Evolutionary conservation across 2,329 filamentous ascomycete genomes (phyloP).

Genomic region (Fusarium sp.): DNA sequence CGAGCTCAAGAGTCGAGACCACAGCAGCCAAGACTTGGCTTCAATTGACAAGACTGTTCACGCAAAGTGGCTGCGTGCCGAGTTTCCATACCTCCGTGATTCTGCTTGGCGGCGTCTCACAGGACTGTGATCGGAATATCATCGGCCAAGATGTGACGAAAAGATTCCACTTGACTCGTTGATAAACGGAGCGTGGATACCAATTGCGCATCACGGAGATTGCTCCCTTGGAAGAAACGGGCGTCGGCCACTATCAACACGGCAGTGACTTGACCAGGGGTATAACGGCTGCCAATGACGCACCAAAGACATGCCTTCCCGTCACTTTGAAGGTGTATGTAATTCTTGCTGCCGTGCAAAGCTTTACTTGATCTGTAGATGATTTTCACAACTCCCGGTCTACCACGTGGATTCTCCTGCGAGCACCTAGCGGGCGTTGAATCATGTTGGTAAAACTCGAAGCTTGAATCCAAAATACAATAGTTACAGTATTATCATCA

Average conservation of each 20-base stretch:
- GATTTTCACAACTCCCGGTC: constrained; percentile 26
- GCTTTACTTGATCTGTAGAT: constrained; percentile 16
- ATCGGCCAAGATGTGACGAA: constrained; percentile 21
- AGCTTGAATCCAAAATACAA: not conserved
- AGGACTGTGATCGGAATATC: constrained; percentile 12
- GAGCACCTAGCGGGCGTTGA: no score
- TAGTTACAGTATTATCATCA: not conserved
- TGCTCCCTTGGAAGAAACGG: not conserved
- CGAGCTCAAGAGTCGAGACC: constrained; percentile 42
- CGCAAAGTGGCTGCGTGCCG: constrained; percentile 37
- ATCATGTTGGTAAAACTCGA: no score
- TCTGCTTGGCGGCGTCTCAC: constrained; percentile 39
- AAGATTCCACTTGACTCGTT: constrained; percentile 11
- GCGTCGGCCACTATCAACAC: not conserved
- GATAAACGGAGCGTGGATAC: not conserved
- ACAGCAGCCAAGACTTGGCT: constrained; percentile 46
- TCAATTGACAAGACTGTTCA: constrained; percentile 31
- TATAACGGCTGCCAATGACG: constrained; percentile 9
- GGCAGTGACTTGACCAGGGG: constrained; percentile 9
- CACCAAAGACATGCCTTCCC: constrained; percentile 13
- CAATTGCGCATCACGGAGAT: constrained; percentile 8
- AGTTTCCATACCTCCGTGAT: constrained; percentile 38
- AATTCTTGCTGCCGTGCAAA: constrained; percentile 6
- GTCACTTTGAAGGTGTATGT: not conserved
- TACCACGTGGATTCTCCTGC: constrained; percentile 19